A percentile compares a stretch with the other conserved stretches of the same genome.
Evolutionary conservation across 805 yeast genomes (phyloP).

Genomic region (Scheffersomyces spartinae): DNA sequence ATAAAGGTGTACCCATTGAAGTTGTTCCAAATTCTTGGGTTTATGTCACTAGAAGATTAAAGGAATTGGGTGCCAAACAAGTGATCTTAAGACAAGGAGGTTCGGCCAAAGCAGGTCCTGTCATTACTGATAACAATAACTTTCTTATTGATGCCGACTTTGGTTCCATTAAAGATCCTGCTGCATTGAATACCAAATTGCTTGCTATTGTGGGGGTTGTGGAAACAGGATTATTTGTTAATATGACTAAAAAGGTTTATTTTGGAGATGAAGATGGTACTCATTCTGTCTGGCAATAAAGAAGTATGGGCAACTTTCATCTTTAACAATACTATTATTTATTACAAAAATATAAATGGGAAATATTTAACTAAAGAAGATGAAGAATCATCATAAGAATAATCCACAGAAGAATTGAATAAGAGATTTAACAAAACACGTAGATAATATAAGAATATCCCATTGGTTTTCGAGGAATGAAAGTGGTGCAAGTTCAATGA

Average conservation of each 20-base stretch:
- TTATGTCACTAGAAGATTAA: slow-evolving; percentile 57
- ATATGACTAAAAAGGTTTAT: slow-evolving; percentile 69
- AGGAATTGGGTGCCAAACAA: slow-evolving; percentile 47
- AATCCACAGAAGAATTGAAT: neutral
- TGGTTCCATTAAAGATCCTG: slow-evolving; percentile 52
- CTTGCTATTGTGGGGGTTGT: slow-evolving; percentile 85
- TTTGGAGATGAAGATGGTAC: slow-evolving; percentile 79
- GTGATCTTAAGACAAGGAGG: slow-evolving; percentile 76
- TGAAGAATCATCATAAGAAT: neutral
- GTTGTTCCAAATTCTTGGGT: slow-evolving; percentile 83
- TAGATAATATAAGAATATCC: neutral
- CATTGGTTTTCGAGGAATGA: too few relatives aligned
- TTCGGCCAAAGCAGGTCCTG: slow-evolving; percentile 91
- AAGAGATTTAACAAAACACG: neutral
- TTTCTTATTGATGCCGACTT: slow-evolving; percentile 89
- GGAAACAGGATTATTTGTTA: slow-evolving; percentile 83
- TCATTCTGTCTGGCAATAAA: slow-evolving; percentile 10
- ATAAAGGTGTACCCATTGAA: slow-evolving; percentile 89
- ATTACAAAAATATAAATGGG: neutral
- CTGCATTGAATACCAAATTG: slow-evolving; percentile 47
- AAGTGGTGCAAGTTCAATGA: neutral
- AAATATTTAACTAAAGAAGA: neutral
- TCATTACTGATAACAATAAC: slow-evolving; percentile 91
- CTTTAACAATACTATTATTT: neutral
- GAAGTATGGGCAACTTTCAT: neutral